Percentiles rank a stretch among this genome's conserved stretches.
These are phyloP conservation scores for Candida tropicalis DNA, from an alignment of 1,139 yeast species.

Conservation along the genomic window DNA sequence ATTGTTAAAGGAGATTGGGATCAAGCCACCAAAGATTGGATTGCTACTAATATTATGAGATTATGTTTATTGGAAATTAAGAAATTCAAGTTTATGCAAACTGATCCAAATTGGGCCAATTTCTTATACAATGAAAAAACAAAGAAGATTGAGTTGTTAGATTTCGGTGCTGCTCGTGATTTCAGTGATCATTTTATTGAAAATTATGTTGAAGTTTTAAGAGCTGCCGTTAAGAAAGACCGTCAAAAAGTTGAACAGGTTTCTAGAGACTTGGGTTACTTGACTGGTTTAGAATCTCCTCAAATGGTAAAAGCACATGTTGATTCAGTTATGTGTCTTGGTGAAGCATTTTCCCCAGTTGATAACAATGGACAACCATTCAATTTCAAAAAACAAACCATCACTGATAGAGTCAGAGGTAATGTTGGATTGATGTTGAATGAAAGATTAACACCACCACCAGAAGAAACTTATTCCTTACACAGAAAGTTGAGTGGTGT, in stretches of 20 bases:
- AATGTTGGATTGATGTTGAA: slow-evolving; percentile 87
- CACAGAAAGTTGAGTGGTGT: slow-evolving; percentile 96
- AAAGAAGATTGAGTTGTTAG: slow-evolving; percentile 77
- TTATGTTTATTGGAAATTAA: slow-evolving; percentile 85
- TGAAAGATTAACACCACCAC: slow-evolving; percentile 95
- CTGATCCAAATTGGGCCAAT: slow-evolving; percentile 99
- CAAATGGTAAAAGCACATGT: slow-evolving; percentile 92
- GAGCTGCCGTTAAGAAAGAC: slow-evolving; percentile 78
- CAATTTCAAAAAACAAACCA: slow-evolving; percentile 82
- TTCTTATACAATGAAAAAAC: slow-evolving; percentile 76
- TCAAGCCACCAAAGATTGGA: slow-evolving; percentile 75
- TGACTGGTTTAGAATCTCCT: slow-evolving; percentile 87
- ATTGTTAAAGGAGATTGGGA: slow-evolving; percentile 77
- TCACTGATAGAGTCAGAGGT: slow-evolving; percentile 86
- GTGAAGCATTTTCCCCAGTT: slow-evolving; percentile 81
- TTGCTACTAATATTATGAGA: slow-evolving; percentile 85
- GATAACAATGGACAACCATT: slow-evolving; percentile 53
- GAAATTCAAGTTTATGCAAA: slow-evolving; percentile 89
- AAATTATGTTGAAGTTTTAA: slow-evolving; percentile 70
- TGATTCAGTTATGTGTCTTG: slow-evolving; percentile 85
- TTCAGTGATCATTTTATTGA: slow-evolving; percentile 64
- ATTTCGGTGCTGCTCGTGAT: slow-evolving; percentile 93
- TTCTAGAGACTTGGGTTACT: slow-evolving; percentile 78
- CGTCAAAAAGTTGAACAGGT: slow-evolving; percentile 62
- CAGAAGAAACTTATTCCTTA: slow-evolving; percentile 94